phyloP scores from a whole-genome alignment of 169 alveolate species.

The Eimeria nieschulzi region DNA sequence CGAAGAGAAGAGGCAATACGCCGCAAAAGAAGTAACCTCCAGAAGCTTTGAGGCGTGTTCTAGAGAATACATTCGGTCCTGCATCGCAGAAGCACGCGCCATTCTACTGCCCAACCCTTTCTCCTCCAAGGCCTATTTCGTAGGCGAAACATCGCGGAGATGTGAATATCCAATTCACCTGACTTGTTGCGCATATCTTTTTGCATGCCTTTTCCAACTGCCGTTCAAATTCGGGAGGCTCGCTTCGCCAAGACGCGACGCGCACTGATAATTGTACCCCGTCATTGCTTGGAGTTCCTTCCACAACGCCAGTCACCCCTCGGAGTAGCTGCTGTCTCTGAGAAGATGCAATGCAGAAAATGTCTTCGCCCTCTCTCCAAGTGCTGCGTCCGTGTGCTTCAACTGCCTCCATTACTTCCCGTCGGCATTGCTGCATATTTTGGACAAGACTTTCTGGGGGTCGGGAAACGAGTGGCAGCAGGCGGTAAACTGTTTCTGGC shows the following conservation, averaged over 20 bases:
- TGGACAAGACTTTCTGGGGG: constrained; percentile 33
- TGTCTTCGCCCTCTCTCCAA: constrained; percentile 46
- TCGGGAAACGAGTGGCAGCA: constrained; percentile 43
- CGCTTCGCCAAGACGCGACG: constrained; percentile 28
- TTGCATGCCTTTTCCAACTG: constrained; percentile 25
- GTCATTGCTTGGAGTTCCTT: neutral
- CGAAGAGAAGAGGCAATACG: constrained; percentile 35
- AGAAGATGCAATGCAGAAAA: constrained; percentile 21
- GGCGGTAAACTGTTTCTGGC: constrained; percentile 46
- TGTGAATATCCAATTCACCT: neutral
- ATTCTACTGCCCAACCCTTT: too few relatives aligned
- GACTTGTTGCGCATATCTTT: neutral
- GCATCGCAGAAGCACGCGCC: neutral
- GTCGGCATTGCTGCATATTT: constrained; percentile 35
- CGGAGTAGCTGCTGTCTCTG: neutral
- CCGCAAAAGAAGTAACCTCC: constrained; percentile 54
- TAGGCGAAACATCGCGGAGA: too few relatives aligned
- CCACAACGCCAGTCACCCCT: constrained; percentile 39
- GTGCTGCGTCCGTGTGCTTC: constrained; percentile 18
- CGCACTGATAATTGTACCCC: constrained; percentile 5
- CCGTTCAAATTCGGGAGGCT: neutral
- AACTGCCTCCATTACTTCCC: constrained; percentile 52
- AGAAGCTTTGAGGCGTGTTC: constrained; percentile 58
- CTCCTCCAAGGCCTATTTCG: too few relatives aligned
- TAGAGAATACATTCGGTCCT: constrained; percentile 2